phyloP scores from a whole-genome alignment of 495 filamentous ascomycete species.

The Lepraria neglecta region DNA sequence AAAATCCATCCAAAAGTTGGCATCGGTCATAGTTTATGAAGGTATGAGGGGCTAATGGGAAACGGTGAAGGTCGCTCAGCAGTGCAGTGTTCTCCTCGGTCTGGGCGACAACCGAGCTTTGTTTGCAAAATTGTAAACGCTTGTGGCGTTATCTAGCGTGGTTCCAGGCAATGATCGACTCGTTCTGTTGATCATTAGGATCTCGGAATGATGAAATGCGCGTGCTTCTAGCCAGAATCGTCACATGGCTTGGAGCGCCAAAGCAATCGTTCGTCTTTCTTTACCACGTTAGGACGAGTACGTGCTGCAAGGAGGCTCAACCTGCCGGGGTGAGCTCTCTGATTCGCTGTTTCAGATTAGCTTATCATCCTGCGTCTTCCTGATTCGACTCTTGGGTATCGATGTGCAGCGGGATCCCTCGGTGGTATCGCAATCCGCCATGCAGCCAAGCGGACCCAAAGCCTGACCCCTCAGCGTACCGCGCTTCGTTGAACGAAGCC shows the following conservation, averaged over 20 bases:
- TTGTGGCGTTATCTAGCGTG: conserved; percentile 7
- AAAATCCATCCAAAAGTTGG: too few species aligned
- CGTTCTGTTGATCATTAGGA: not conserved
- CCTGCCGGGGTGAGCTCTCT: not conserved
- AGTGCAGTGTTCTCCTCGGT: conserved; percentile 2
- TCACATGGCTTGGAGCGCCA: conserved; percentile 5
- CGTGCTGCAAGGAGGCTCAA: not conserved
- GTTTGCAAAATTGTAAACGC: not conserved
- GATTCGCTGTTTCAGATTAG: not conserved
- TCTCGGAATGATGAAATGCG: not conserved
- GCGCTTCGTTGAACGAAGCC: conserved; percentile 10
- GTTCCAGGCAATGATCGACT: conserved; percentile 12
- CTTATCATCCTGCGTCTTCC: not conserved
- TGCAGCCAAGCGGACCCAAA: conserved; percentile 4
- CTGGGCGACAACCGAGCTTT: conserved; percentile 2
- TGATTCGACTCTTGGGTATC: conserved; percentile 1
- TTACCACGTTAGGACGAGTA: not conserved
- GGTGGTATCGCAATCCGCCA: conserved; percentile 1
- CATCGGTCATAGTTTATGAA: too few species aligned
- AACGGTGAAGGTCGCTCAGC: conserved; percentile 3
- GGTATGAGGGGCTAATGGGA: not conserved
- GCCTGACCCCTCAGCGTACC: not conserved
- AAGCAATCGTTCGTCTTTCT: not conserved
- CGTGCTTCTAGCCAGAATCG: conserved; percentile 4
- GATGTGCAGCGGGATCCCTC: conserved; percentile 5